phyloP scores from a whole-genome alignment of 768 basidiomycete genomes.

The Mycena epipterygia region DNA sequence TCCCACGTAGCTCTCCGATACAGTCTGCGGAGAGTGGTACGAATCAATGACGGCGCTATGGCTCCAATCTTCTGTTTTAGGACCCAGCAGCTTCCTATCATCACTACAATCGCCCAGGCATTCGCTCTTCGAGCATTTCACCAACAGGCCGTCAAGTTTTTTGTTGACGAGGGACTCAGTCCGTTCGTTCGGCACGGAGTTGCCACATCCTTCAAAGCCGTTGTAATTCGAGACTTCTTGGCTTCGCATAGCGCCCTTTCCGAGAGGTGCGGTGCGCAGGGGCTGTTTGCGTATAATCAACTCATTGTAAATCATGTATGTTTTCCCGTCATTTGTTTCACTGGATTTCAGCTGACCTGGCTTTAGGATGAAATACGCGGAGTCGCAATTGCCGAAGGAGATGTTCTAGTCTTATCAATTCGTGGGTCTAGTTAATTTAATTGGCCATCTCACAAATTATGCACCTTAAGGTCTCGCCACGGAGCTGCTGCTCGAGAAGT shows the following conservation, averaged over 20 bases:
- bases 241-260: neutral
- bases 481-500: conserved; percentile 41
- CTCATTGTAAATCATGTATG: neutral
- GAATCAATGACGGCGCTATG: neutral
- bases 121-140: neutral
- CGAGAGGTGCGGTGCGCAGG: neutral
- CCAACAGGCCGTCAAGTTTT: neutral
- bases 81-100: neutral
- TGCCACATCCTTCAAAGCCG: neutral
- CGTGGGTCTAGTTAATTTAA: conserved; percentile 41
- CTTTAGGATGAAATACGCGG: conserved; percentile 41
- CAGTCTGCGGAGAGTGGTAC: neutral
- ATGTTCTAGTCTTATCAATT: conserved; percentile 54
- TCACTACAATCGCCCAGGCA: neutral
- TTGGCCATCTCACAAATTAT: neutral
- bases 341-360: neutral
- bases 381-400: conserved; percentile 59
- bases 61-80: neutral
- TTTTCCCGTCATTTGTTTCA: neutral
- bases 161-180: neutral
- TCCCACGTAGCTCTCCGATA: neutral
- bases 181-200: neutral
- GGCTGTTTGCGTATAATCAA: neutral
- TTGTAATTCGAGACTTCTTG: neutral
- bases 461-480: conserved; percentile 41